phyloP scores from a whole-genome alignment of 2,329 filamentous ascomycete genomes.

The Ploettnerulaceae sp. region DNA sequence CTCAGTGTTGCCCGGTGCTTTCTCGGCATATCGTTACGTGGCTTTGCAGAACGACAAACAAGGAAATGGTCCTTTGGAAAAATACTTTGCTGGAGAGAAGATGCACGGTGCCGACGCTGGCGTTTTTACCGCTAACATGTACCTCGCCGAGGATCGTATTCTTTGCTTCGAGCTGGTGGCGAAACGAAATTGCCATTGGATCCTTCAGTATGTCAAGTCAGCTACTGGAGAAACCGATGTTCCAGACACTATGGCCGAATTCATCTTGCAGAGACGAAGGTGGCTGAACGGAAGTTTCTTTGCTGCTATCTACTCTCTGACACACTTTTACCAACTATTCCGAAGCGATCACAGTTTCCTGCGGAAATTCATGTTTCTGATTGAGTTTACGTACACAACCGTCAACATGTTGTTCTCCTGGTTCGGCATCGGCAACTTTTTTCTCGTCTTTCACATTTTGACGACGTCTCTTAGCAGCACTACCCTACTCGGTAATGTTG shows the following conservation, averaged over 20 bases:
- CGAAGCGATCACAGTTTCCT: slow-evolving; percentile 83
- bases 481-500: slow-evolving; percentile 68
- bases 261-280: slow-evolving; percentile 90
- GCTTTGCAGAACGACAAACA: slow-evolving; percentile 96
- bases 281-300: slow-evolving; percentile 99
- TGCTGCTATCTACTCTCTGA: slow-evolving; percentile 89
- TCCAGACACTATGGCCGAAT: slow-evolving; percentile 86
- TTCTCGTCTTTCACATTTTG: slow-evolving; percentile 95
- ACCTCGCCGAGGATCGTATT: slow-evolving; percentile 96
- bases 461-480: slow-evolving; percentile 74
- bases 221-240: slow-evolving; percentile 96
- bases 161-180: slow-evolving; percentile 97
- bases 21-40: slow-evolving; percentile 95
- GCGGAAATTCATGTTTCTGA: slow-evolving; percentile 81
- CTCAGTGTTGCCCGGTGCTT: slow-evolving; percentile 90
- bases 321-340: slow-evolving; percentile 95
- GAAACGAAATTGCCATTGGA: slow-evolving; percentile 96
- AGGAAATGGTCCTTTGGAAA: slow-evolving; percentile 84
- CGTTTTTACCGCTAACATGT: slow-evolving; percentile 99
- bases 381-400: slow-evolving; percentile 93
- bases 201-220: slow-evolving; percentile 97
- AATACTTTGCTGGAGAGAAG: slow-evolving; percentile 96
- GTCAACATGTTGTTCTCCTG: slow-evolving; percentile 97
- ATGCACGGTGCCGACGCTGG: slow-evolving; percentile 84
- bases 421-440: slow-evolving; percentile 99